Base-by-base conservation (phyloP, 768 basidiomycete genomes). In the Leccinum truebloodii region DNA sequence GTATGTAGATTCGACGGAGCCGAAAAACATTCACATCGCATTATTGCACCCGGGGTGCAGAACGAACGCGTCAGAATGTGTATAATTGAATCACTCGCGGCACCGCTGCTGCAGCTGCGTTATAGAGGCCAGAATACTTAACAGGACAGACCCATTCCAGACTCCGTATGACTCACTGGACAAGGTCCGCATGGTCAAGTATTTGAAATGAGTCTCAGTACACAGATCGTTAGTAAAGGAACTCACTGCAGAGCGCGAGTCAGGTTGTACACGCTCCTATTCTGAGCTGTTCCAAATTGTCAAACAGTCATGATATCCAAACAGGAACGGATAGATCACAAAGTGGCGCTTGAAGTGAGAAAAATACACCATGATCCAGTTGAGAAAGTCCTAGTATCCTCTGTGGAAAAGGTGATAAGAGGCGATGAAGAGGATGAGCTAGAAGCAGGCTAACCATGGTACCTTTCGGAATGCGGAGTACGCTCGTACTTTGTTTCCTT, bases 91-190 rank as follows among this genome's bases (percentile, higher is more conserved):
- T 44, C 41, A 44, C n/a, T 41, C 18, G 18, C 41, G 9, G 7
- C 41, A n/a, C 18, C 8, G 4, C 18, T 12, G 13, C 88, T 84
- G 3, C 87, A 87, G 62, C 85, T 87, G 22, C 83, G 85, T 48
- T 68, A 80, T 1, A 78, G 78, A 2, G 71, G 86, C 67, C 85
- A 83, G 0, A 87, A 86, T 70, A 79, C 79, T 6, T 76, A 78
- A 44, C 9, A 37, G 3, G 6, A 16, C 16, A 16, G 16, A 37
- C 4, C 7, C 73, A 86, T 83, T 67, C 77, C 86, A 2, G 62
- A 76, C 0, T 32, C 32, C 10, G 73, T 78, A 34, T 83, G 85
- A 1, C 86, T 84, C 55, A 2, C 24, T 13, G 2, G 63, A 55
- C 22, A 74, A 72, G 63, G 57, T 66, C 18, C 71, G 82, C 54